Percentiles rank a stretch among this genome's conserved stretches.
Conservation (phyloP, 169 alveolate species). For the Cryptosporidium ryanae region DNA sequence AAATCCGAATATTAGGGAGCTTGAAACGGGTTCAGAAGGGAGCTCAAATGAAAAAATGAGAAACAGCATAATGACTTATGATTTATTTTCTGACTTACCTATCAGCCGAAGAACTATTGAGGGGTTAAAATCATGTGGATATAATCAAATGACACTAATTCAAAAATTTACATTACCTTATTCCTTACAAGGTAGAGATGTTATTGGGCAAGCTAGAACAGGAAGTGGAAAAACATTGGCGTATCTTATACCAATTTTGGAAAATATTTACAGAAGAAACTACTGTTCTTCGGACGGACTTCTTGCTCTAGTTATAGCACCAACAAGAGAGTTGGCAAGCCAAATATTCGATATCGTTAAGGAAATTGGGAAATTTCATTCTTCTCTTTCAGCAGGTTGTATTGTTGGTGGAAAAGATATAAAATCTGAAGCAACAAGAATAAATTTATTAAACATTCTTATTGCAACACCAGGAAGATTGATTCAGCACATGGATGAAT, state of each 20-base stretch:
- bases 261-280: conserved; percentile 85
- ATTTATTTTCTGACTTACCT: conserved; percentile 88
- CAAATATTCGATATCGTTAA: conserved; percentile 90
- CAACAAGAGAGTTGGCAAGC: conserved; percentile 92
- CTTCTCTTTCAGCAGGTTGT: conserved; percentile 91
- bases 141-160: conserved; percentile 88
- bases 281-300: conserved; percentile 80
- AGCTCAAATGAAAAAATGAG: background rate
- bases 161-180: conserved; percentile 91
- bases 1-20: conserved; percentile 17
- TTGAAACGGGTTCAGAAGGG: background rate
- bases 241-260: conserved; percentile 91
- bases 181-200: conserved; percentile 90
- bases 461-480: conserved; percentile 97
- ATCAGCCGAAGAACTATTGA: conserved; percentile 83
- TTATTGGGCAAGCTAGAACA: conserved; percentile 89
- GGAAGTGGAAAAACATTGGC: conserved; percentile 95
- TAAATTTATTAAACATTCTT: conserved; percentile 86
- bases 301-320: conserved; percentile 89
- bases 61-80: conserved; percentile 69
- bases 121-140: conserved; percentile 87
- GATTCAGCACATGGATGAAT: conserved; percentile 93
- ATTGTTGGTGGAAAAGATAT: conserved; percentile 93
- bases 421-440: conserved; percentile 88
- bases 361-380: conserved; percentile 83